Evolutionary conservation across 345 rosid species (phyloP).

Genomic region (Sonneratia alba): DNA sequence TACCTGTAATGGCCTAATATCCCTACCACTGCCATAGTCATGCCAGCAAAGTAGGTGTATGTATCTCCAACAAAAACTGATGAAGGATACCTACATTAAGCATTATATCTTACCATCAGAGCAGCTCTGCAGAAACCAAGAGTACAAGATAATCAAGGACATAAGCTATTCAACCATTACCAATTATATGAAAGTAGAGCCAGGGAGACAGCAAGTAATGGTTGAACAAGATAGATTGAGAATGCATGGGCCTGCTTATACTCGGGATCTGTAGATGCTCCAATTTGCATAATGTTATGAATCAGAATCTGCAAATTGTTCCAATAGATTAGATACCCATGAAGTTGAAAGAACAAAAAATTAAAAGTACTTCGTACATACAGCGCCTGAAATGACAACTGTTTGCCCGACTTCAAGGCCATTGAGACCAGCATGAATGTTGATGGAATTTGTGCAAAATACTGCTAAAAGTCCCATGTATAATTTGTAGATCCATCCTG

Average conservation of each 20-base stretch:
- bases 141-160: not conserved
- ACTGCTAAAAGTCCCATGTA: slow-evolving; percentile 91
- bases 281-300: slow-evolving; percentile 91
- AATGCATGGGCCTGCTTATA: slow-evolving; percentile 88
- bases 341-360: slow-evolving; percentile 1
- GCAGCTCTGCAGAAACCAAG: not conserved
- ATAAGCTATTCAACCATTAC: slow-evolving; percentile 23
- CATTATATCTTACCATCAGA: slow-evolving; percentile 8
- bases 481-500: slow-evolving; percentile 87
- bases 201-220: slow-evolving; percentile 81
- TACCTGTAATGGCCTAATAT: slow-evolving; percentile 93
- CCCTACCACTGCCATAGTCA: slow-evolving; percentile 98
- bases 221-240: slow-evolving; percentile 91
- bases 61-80: slow-evolving; percentile 99
- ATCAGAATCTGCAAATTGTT: slow-evolving; percentile 62
- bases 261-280: slow-evolving; percentile 75
- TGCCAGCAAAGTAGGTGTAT: slow-evolving; percentile 89
- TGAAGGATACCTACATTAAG: slow-evolving; percentile 74
- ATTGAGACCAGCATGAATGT: slow-evolving; percentile 95
- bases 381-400: slow-evolving; percentile 87
- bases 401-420: slow-evolving; percentile 99
- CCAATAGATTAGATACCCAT: slow-evolving; percentile 14
- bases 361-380: slow-evolving; percentile 30
- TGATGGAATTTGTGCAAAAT: slow-evolving; percentile 94
- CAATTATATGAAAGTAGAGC: slow-evolving; percentile 83